Base-by-base conservation (phyloP, 148 eudicot species). In the Tetragonia tetragonoides region DNA sequence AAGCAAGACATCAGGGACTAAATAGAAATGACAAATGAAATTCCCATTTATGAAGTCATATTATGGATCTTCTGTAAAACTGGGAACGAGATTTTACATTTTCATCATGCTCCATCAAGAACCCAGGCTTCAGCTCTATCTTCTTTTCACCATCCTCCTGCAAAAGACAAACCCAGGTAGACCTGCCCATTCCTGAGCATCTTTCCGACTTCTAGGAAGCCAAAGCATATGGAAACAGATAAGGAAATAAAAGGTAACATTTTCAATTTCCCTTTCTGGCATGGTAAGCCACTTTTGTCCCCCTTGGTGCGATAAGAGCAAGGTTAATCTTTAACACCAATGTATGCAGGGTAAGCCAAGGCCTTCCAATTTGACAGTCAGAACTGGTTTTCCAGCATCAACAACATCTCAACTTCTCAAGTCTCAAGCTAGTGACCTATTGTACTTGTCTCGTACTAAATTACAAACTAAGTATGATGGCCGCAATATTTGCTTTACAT, bases 91-190 rank as follows among this genome's bases (percentile, higher is more conserved):
- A 80, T 60, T 23, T 62, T 92, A 95, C 99, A 85, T 81, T 78
- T 68, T 89, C 82, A 86, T 95, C 97, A 28, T 95, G 97, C 85
- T 95, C 93, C 97, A 95, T 89, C 82, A 93, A 75, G 81, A 72
- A 95, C 18, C 97, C 97, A 67, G 97, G 97, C 88, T 91, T 93
- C 83, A 95, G 84, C 83, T 95, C 93, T 77, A 93, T 93, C 87
- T 90, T 93, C 66, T 93, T 93, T 37, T 83, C 93, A 81, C 97
- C 97, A 83, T 95, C 99, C 80, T 81, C 92, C 97, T 95, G 97
- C 75, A 79, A 65, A 83, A 76, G 74, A 16, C 41, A 10, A 28
- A 74, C 72, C 51, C 21, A 61, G 20, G 64, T 16, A 28, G n/a
- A n/a, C n/a, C n/a, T n/a, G n/a, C n/a, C n/a, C n/a, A n/a, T n/a